These are phyloP conservation scores for Chlorociboria aeruginascens DNA, from an alignment of 495 filamentous ascomycete genomes.

Conservation along the genomic window DNA sequence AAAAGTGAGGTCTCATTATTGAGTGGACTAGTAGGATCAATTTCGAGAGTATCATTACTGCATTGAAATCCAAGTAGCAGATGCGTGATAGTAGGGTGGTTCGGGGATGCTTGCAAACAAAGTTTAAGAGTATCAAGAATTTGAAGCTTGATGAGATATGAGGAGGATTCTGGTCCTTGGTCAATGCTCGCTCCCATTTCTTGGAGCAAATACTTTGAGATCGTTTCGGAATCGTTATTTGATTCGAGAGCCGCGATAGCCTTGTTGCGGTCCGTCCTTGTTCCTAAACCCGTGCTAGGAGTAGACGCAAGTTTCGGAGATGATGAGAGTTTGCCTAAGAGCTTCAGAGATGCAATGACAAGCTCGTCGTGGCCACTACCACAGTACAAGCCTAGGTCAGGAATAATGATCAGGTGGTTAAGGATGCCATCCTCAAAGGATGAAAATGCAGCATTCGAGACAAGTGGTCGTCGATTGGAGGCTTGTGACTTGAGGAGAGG, in stretches of 20 bases:
- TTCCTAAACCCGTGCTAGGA: constrained; percentile 33
- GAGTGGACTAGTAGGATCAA: constrained; percentile 53
- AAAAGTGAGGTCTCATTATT: constrained; percentile 60
- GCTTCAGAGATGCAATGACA: constrained; percentile 59
- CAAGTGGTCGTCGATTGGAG: constrained; percentile 20
- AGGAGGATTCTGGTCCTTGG: constrained; percentile 46
- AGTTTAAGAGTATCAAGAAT: constrained; percentile 74
- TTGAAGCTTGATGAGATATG: constrained; percentile 63
- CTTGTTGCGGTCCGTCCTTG: constrained; percentile 54
- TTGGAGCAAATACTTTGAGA: constrained; percentile 53
- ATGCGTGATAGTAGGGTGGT: constrained; percentile 75
- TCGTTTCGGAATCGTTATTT: constrained; percentile 50
- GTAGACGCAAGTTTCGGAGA: constrained; percentile 60
- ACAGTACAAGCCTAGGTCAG: constrained; percentile 71
- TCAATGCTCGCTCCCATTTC: constrained; percentile 54
- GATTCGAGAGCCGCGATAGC: constrained; percentile 63
- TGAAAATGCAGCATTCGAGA: constrained; percentile 60
- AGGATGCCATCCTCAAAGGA: constrained; percentile 89
- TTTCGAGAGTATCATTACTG: constrained; percentile 47
- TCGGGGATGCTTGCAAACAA: constrained; percentile 56
- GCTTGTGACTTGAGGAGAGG: constrained; percentile 50
- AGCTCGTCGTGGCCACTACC: constrained; percentile 67
- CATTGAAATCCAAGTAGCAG: constrained; percentile 81
- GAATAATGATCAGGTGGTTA: constrained; percentile 61
- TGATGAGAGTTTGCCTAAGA: constrained; percentile 74